phyloP scores from a whole-genome alignment of 208 protist species.

The Balamuthia mandrillaris region DNA sequence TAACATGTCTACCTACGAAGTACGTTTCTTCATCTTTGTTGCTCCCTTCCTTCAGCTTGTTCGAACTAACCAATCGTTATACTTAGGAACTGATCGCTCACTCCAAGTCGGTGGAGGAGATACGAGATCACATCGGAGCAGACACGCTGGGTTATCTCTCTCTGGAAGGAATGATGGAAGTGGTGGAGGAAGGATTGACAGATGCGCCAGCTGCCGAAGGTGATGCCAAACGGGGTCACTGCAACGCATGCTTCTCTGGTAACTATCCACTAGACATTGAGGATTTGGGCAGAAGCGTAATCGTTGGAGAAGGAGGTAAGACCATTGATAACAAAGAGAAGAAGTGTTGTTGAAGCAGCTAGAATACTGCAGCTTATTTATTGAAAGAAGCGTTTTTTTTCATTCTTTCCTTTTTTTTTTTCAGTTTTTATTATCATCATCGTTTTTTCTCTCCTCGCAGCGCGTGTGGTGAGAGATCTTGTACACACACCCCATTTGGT shows the following conservation, averaged over 20 bases:
- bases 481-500: no score
- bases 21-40: neutral
- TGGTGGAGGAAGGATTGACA: neutral
- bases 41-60: neutral
- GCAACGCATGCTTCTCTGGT: constrained; percentile 52
- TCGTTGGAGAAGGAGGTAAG: no score
- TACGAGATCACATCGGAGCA: constrained; percentile 51
- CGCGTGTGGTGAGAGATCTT: no score
- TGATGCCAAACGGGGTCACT: constrained; percentile 23
- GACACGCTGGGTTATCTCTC: constrained; percentile 43
- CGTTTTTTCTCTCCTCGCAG: no score
- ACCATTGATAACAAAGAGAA: no score
- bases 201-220: neutral
- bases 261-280: constrained; percentile 47
- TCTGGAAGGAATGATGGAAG: constrained; percentile 39
- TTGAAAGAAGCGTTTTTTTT: no score
- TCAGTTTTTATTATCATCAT: no score
- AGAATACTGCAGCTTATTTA: no score
- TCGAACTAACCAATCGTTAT: neutral
- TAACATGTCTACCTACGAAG: constrained; percentile 49
- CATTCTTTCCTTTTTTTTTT: no score
- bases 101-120: constrained; percentile 44
- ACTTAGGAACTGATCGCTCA: constrained; percentile 46
- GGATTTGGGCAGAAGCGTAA: no score
- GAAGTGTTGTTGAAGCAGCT: no score